Base-by-base conservation (phyloP, 441 rosid species). In the Gossypium gossypioides region DNA sequence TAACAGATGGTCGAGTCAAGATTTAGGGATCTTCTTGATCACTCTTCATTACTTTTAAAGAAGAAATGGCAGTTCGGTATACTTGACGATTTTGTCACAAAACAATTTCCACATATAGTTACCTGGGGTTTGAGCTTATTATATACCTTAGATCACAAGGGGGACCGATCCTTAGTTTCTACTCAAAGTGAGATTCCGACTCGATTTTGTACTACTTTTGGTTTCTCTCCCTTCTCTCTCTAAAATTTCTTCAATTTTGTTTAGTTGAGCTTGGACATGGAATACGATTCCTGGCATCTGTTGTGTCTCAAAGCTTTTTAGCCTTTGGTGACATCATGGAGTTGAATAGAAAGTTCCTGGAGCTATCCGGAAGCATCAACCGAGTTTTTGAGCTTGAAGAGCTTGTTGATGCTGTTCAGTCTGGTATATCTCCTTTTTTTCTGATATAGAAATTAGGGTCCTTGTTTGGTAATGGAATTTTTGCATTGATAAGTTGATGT, bases 291-390 rank as follows among this genome's bases (percentile, higher is more conserved):
- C 84, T 96, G 75, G 99, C 99, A 75, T 96, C 98, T 77, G 97
- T 96, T 63, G 97, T 96, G 51, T 96, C 99, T 78, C 98, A 96
- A 80, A 96, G 99, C 91, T 96, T 96, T 78, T 86, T 93, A 78
- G 99, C 99, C 32, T 96, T 96, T 73, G 99, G 98, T 32, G 98
- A 91, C 78, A 96, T 96, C 81, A 96, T 96, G 71, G 96, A 93
- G 80, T 78, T 96, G 81, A 89, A 96, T 69, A 88, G 91, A 80
- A 96, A 93, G 84, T 93, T 93, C 78, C 82, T 90, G 75, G 97
- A 90, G 88, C 94, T 96, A 72, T 91, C 98, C 55, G 99, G 98
- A 37, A 82, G 98, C 74, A 78, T 96, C 79, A 96, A 93, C 82
- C 86, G 99, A 69, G 84, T 93, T 69, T 96, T 90, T 67, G 99